Percentiles rank a stretch among this genome's conserved stretches.
These are phyloP conservation scores for Hordeum vulgare DNA, from an alignment of 176 grass and related monocot species.

Conservation along the genomic window DNA sequence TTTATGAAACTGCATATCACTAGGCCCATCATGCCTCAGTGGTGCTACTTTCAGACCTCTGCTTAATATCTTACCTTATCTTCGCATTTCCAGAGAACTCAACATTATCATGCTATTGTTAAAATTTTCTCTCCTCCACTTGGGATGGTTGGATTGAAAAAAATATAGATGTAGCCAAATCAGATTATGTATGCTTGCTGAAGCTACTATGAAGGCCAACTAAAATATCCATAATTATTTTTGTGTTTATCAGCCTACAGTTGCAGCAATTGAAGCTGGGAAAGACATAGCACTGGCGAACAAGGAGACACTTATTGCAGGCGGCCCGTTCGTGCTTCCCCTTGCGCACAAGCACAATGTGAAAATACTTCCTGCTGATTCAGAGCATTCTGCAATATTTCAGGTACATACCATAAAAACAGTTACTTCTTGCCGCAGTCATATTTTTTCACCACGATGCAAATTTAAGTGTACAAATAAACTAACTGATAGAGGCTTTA, in stretches of 20 bases:
- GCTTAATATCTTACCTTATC: neutral
- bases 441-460: too few relatives aligned
- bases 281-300: conserved; percentile 97
- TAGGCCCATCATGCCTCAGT: conserved; percentile 9
- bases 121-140: neutral
- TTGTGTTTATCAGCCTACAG: conserved; percentile 62
- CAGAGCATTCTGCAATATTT: conserved; percentile 98
- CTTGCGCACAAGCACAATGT: conserved; percentile 98
- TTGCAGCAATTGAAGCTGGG: conserved; percentile 94
- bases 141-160: too few relatives aligned
- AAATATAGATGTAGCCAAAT: neutral
- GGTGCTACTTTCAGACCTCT: conserved; percentile 6
- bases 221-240: neutral
- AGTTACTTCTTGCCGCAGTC: neutral
- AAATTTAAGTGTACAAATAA: too few relatives aligned
- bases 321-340: conserved; percentile 94
- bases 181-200: neutral
- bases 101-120: neutral
- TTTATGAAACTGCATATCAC: conserved; percentile 13
- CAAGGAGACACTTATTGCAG: conserved; percentile 99
- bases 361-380: conserved; percentile 99
- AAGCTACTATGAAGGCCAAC: neutral
- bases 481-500: neutral
- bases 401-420: conserved; percentile 54
- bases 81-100: neutral